Percentiles rank a stretch among this genome's conserved stretches.
phyloP scores from a whole-genome alignment of 2,329 filamentous ascomycete genomes.

The Diplodia mutila region DNA sequence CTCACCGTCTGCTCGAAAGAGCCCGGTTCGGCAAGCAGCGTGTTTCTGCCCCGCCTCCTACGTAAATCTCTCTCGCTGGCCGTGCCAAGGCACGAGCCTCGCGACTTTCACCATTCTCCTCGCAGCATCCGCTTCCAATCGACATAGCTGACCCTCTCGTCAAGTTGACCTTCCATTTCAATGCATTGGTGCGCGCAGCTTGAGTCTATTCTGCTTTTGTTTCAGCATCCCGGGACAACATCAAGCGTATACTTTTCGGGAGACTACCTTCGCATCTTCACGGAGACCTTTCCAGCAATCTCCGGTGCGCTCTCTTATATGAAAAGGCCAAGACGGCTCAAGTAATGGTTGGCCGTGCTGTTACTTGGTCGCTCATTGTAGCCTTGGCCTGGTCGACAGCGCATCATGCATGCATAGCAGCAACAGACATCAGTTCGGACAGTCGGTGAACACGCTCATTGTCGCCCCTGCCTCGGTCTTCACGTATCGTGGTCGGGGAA shows the following conservation, averaged over 20 bases:
- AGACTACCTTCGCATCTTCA: too few species aligned
- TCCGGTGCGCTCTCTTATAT: too few species aligned
- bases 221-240: too few species aligned
- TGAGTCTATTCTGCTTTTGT: neutral
- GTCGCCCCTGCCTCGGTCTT: neutral
- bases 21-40: neutral
- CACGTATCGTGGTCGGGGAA: neutral
- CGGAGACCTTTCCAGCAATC: too few species aligned
- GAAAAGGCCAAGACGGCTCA: neutral
- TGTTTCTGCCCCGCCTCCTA: neutral
- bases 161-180: neutral
- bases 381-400: neutral
- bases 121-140: neutral
- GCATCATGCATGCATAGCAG: neutral
- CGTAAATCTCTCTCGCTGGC: neutral
- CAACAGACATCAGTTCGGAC: neutral
- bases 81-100: neutral
- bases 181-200: neutral
- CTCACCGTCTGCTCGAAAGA: neutral
- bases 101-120: neutral
- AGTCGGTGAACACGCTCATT: neutral
- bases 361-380: neutral
- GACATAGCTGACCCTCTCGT: neutral
- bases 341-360: neutral
- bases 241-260: too few species aligned